phyloP scores from a whole-genome alignment of 169 alveolate species.

The Blepharisma undulans region DNA sequence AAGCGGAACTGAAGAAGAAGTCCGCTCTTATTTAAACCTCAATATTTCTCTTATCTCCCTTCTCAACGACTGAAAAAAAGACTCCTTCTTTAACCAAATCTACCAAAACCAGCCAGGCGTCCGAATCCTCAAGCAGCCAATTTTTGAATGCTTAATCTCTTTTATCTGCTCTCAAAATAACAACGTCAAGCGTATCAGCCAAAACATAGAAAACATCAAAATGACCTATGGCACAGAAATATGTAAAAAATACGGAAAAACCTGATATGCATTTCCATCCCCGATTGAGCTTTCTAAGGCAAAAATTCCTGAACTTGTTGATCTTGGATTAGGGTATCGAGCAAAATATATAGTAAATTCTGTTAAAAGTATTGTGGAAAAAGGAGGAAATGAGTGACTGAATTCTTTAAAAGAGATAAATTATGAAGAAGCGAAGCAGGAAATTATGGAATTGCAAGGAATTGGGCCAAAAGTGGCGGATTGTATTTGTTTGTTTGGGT shows the following conservation, averaged over 20 bases:
- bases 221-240: constrained; percentile 34
- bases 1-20: constrained; percentile 24
- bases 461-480: constrained; percentile 94
- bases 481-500: constrained; percentile 87
- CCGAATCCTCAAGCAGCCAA: constrained; percentile 61
- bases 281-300: constrained; percentile 45
- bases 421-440: constrained; percentile 41
- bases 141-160: constrained; percentile 70
- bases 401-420: constrained; percentile 34
- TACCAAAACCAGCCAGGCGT: constrained; percentile 52
- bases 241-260: constrained; percentile 10
- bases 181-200: constrained; percentile 61
- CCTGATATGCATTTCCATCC: constrained; percentile 62
- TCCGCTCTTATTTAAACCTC: constrained; percentile 1
- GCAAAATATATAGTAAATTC: constrained; percentile 59
- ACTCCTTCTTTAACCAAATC: constrained; percentile 42
- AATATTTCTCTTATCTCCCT: constrained; percentile 34
- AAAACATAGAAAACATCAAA: constrained; percentile 42
- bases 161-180: constrained; percentile 63
- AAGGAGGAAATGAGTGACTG: constrained; percentile 72
- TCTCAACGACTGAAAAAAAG: constrained; percentile 57
- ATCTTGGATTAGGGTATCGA: constrained; percentile 73
- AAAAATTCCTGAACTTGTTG: constrained; percentile 45
- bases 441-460: constrained; percentile 76
- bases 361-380: constrained; percentile 40